Evolutionary conservation across 441 rosid genomes (phyloP).

Genomic region (Gossypium laxum): DNA sequence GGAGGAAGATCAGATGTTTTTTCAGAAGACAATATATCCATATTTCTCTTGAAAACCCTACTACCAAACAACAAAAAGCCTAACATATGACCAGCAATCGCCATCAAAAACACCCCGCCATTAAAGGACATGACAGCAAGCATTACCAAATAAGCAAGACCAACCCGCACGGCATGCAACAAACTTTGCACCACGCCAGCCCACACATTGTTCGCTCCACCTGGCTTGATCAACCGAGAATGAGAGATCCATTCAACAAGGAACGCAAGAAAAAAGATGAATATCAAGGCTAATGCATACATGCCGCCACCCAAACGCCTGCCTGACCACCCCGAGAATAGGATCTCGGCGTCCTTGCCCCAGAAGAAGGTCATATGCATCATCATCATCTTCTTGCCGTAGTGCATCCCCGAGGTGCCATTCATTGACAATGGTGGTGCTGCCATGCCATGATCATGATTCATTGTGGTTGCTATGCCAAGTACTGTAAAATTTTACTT

Average conservation of each 20-base stretch:
- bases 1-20: constrained; percentile 27
- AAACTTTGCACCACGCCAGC: constrained; percentile 28
- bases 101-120: constrained; percentile 37
- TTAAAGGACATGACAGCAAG: constrained; percentile 56
- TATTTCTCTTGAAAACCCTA: constrained; percentile 22
- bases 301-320: constrained; percentile 21
- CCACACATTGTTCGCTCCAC: not conserved
- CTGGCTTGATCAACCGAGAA: constrained; percentile 19
- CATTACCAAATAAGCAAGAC: constrained; percentile 40
- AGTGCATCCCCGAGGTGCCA: constrained; percentile 1
- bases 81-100: constrained; percentile 35
- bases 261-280: constrained; percentile 28
- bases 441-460: constrained; percentile 22
- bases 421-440: constrained; percentile 17
- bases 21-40: not conserved
- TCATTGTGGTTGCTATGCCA: constrained; percentile 12
- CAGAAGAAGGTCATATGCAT: constrained; percentile 50
- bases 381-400: constrained; percentile 29
- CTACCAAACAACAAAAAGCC: constrained; percentile 46
- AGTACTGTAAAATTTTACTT: not conserved
- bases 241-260: constrained; percentile 33
- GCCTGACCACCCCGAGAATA: constrained; percentile 40
- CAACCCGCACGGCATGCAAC: constrained; percentile 28
- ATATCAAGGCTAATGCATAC: constrained; percentile 30
- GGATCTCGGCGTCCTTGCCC: constrained; percentile 34